A percentile compares a stretch with the other conserved stretches of the same genome.
Evolutionary conservation across 495 filamentous ascomycete species (phyloP).

Genomic region (Neurospora sp.): DNA sequence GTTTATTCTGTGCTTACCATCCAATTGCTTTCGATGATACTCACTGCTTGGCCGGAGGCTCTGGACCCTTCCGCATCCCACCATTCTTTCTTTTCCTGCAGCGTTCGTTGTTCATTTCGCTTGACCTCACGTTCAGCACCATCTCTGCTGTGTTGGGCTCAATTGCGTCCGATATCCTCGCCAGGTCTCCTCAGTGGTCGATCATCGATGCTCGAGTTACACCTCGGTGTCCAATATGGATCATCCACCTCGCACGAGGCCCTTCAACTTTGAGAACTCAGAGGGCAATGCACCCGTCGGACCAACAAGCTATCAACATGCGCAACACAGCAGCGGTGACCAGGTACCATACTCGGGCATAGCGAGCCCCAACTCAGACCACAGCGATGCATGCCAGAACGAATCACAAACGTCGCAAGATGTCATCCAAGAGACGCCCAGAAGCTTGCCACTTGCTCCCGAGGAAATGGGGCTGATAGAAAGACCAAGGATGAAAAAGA

Average conservation of each 20-base stretch:
- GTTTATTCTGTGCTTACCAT: not conserved
- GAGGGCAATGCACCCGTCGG: not conserved
- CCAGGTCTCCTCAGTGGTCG: not conserved
- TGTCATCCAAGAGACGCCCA: not conserved
- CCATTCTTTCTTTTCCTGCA: not conserved
- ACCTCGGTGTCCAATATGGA: not conserved
- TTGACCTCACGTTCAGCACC: not conserved
- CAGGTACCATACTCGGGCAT: not conserved
- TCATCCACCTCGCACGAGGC: not conserved
- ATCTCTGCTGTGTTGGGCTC: not conserved
- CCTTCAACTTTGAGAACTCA: not conserved
- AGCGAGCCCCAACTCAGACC: not conserved
- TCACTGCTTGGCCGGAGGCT: not conserved
- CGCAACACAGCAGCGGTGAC: not conserved
- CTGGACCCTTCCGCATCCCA: not conserved
- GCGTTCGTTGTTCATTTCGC: not conserved
- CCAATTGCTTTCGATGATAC: not conserved
- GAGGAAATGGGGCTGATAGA: constrained; percentile 4
- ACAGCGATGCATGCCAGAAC: not conserved
- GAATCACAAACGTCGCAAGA: not conserved
- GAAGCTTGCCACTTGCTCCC: not conserved
- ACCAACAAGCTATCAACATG: not conserved
- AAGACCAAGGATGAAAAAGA: not conserved
- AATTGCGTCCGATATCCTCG: not conserved
- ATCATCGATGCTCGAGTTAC: not conserved